Evolutionary conservation across 352 stramenopile genomes (phyloP).

Genomic region (Phytophthora fragariae): DNA sequence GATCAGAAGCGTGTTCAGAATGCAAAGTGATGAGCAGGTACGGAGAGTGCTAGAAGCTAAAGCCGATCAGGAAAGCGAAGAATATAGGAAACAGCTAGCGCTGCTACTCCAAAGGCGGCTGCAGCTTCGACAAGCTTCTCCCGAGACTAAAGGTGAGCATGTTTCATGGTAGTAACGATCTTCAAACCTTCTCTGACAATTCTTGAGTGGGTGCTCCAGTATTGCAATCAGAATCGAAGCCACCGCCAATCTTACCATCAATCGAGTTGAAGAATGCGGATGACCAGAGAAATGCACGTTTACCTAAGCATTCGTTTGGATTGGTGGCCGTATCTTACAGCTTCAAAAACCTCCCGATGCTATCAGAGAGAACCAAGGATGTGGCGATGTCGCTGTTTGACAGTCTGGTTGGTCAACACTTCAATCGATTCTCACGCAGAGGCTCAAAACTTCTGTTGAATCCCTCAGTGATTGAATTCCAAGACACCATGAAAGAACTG

Average conservation of each 20-base stretch:
- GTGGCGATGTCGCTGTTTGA: slow-evolving; percentile 62
- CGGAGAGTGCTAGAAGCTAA: slow-evolving; percentile 27
- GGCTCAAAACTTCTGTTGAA: slow-evolving; percentile 76
- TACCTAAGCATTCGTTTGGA: slow-evolving; percentile 48
- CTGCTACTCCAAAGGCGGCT: slow-evolving; percentile 51
- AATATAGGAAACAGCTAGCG: slow-evolving; percentile 53
- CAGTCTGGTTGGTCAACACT: slow-evolving; percentile 58
- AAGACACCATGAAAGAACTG: slow-evolving; percentile 77
- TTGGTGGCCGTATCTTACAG: slow-evolving; percentile 61
- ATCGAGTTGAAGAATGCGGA: slow-evolving; percentile 3
- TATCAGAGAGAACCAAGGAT: slow-evolving; percentile 68
- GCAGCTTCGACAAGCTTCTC: slow-evolving; percentile 34
- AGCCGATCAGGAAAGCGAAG: slow-evolving; percentile 37
- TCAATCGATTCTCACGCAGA: slow-evolving; percentile 55
- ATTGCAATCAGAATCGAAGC: neutral
- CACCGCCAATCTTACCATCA: neutral
- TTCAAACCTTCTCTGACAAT: neutral
- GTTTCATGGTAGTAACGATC: neutral
- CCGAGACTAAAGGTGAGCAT: slow-evolving; percentile 25
- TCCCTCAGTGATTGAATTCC: slow-evolving; percentile 85
- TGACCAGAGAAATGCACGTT: slow-evolving; percentile 6
- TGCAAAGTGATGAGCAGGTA: slow-evolving; percentile 58
- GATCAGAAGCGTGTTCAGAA: slow-evolving; percentile 23
- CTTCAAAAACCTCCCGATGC: slow-evolving; percentile 61
- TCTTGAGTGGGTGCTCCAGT: slow-evolving; percentile 4